Conservation (phyloP, 73 alveolate genomes). For the Urostyla sp. region DNA sequence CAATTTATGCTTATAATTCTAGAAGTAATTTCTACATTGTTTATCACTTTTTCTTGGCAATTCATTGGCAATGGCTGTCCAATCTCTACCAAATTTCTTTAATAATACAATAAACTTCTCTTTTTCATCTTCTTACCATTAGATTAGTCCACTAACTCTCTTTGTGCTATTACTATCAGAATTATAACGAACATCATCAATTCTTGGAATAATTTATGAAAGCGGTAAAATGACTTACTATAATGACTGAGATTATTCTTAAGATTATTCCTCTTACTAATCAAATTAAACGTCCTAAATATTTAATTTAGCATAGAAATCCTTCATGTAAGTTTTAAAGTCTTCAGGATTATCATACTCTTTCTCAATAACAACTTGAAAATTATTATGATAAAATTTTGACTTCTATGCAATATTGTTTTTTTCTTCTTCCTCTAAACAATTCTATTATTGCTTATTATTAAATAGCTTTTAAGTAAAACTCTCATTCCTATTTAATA, state of each 20-base stretch:
- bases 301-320: too few species aligned
- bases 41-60: conserved; percentile 63
- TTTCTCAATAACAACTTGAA: background rate
- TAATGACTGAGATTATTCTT: too few species aligned
- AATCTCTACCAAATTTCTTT: conserved; percentile 60
- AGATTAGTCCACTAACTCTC: background rate
- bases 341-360: background rate
- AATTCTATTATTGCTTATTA: background rate
- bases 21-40: conserved; percentile 62
- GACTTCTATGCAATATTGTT: background rate
- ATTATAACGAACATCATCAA: background rate
- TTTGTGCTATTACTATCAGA: conserved; percentile 9
- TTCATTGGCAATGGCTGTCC: conserved; percentile 56
- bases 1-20: conserved; percentile 66
- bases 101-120: conserved; percentile 42
- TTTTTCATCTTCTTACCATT: conserved; percentile 65
- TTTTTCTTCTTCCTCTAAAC: background rate
- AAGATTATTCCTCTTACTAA: too few species aligned
- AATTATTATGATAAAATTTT: background rate
- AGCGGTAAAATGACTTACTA: too few species aligned
- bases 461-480: too few species aligned
- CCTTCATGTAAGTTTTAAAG: conserved; percentile 9
- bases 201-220: too few species aligned
- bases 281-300: too few species aligned
- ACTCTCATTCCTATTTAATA: too few species aligned